Conservation (phyloP, 345 rosid genomes). For the Fremontodendron californicum region DNA sequence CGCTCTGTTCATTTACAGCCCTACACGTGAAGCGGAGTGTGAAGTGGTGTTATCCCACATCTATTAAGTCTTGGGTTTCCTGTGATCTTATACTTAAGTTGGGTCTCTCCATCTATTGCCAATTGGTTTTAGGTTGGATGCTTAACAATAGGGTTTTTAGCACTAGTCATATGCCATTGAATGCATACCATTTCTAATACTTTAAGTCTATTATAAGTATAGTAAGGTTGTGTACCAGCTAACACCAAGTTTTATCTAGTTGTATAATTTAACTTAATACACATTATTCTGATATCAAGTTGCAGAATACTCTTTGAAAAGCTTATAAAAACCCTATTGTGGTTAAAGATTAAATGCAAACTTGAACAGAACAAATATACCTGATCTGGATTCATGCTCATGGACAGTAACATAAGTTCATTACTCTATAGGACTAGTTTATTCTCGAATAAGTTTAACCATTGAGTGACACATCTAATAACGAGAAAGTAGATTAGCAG, state of each 20-base stretch:
- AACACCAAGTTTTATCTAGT: neutral
- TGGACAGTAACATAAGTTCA: neutral
- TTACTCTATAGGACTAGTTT: neutral
- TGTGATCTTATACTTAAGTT: no score
- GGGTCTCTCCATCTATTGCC: no score
- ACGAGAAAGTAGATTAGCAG: neutral
- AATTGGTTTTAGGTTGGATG: no score
- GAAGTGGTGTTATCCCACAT: no score
- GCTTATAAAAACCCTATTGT: neutral
- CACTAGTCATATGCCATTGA: neutral
- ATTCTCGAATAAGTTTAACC: neutral
- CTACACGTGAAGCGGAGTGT: no score
- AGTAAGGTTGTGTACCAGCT: neutral
- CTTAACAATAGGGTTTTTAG: neutral
- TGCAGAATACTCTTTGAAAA: neutral
- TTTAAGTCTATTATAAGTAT: neutral
- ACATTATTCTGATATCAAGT: neutral
- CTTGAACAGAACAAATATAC: neutral
- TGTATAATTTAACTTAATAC: neutral
- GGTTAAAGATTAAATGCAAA: slow-evolving; percentile 2
- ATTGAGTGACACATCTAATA: neutral
- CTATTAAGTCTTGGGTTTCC: no score
- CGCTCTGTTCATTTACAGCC: no score
- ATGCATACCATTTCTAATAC: neutral
- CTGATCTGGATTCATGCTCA: neutral